These are phyloP conservation scores for Pseudogymnoascus verrucosus DNA, from an alignment of 2,329 filamentous ascomycete species.

Conservation along the genomic window DNA sequence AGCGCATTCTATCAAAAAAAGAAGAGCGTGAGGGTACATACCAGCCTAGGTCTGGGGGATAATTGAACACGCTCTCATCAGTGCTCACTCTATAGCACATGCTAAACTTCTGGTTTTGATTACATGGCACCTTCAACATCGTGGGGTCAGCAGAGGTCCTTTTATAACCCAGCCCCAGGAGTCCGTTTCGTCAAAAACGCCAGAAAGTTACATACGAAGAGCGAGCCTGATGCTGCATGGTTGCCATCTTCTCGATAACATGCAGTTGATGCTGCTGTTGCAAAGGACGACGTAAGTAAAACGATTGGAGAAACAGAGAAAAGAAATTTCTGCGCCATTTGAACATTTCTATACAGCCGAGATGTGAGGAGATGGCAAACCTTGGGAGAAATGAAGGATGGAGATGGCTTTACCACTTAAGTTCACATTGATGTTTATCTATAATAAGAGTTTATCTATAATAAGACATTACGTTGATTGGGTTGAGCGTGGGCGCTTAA, in stretches of 20 bases:
- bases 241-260: background rate
- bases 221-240: background rate
- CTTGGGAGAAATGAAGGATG: background rate
- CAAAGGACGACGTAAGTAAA: background rate
- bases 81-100: background rate
- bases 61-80: background rate
- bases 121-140: background rate
- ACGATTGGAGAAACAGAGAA: background rate
- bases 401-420: background rate
- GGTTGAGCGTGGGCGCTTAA: background rate
- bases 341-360: background rate
- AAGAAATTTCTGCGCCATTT: background rate
- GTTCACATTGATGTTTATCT: too few relatives aligned
- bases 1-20: background rate
- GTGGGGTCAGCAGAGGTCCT: background rate
- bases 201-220: background rate
- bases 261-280: background rate
- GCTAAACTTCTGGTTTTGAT: background rate
- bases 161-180: background rate
- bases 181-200: background rate
- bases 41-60: background rate
- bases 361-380: background rate
- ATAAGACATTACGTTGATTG: background rate
- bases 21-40: background rate
- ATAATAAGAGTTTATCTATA: background rate